Percentiles rank a stretch among this genome's conserved stretches.
These are phyloP conservation scores for Entomophthora muscae DNA, from an alignment of 371 early-diverging fungal species.

Conservation along the genomic window DNA sequence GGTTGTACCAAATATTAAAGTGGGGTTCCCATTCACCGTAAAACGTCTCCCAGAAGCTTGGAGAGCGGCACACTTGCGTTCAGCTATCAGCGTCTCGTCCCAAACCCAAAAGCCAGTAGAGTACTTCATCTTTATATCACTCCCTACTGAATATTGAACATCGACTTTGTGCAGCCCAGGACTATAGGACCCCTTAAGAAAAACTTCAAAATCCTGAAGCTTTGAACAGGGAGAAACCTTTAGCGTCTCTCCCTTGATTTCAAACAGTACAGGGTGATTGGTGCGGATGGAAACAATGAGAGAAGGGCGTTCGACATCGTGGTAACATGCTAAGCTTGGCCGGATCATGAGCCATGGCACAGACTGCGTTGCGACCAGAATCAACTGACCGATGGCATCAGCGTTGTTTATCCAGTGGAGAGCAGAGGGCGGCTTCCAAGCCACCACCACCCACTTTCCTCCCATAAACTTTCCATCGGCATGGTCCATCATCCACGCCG, in stretches of 20 bases:
- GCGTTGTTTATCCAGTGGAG: neutral
- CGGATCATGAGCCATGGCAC: neutral
- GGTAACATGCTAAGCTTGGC: neutral
- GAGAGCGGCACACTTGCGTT: neutral
- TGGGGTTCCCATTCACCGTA: neutral
- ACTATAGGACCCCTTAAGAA: neutral
- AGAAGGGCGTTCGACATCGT: neutral
- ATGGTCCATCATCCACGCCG: neutral
- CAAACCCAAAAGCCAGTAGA: neutral
- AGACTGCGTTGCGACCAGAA: neutral
- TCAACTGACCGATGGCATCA: neutral
- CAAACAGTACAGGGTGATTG: neutral
- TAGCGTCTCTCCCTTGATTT: neutral
- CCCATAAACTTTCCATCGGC: neutral
- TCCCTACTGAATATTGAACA: neutral
- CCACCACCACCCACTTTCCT: neutral
- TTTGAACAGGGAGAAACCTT: neutral
- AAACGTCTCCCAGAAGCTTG: neutral
- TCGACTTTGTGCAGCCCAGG: neutral
- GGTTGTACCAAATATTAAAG: slow-evolving; percentile 4
- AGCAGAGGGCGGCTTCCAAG: neutral
- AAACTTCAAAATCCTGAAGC: neutral
- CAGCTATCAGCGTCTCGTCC: neutral
- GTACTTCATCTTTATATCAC: neutral
- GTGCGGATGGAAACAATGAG: neutral